Evolutionary conservation across 2,329 filamentous ascomycete genomes (phyloP).

Genomic region (Colletotrichum limetticola): DNA sequence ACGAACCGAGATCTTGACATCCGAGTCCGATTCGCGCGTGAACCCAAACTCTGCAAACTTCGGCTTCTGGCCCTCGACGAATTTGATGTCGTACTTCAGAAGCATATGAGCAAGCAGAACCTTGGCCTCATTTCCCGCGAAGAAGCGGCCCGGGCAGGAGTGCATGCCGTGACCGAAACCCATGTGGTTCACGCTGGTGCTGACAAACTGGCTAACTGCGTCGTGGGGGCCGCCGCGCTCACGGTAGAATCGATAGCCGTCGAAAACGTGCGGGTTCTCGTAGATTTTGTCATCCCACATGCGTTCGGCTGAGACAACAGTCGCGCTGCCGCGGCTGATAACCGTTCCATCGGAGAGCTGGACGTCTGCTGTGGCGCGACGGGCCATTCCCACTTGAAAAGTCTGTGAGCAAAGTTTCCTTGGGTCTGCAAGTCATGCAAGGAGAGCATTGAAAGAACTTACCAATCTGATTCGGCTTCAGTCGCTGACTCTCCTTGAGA

Average conservation of each 20-base stretch:
- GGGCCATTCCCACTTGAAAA: no score
- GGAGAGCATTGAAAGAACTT: not conserved
- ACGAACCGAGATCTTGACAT: no score
- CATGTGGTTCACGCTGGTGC: slow-evolving; percentile 47
- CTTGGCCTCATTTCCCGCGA: slow-evolving; percentile 57
- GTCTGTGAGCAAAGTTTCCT: no score
- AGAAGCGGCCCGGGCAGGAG: slow-evolving; percentile 56
- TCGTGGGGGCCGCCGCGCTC: not conserved
- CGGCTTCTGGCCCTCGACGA: no score
- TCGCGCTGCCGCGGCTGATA: no score
- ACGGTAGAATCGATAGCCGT: not conserved
- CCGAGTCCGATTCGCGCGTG: no score
- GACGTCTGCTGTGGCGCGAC: no score
- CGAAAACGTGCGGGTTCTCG: not conserved
- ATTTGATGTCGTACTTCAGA: slow-evolving; percentile 49
- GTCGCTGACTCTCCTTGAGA: not conserved
- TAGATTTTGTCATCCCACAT: not conserved
- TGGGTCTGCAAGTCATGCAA: no score
- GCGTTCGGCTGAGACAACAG: no score
- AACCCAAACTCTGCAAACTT: no score
- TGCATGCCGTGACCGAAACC: slow-evolving; percentile 51
- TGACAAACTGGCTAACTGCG: slow-evolving; percentile 48
- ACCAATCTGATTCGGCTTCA: not conserved
- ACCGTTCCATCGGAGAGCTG: no score
- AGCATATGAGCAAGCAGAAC: slow-evolving; percentile 51